Evolutionary conservation across 345 rosid genomes (phyloP), one percentile per base, ranked within the genome.

Genomic region (Gossypium longicalyx): DNA sequence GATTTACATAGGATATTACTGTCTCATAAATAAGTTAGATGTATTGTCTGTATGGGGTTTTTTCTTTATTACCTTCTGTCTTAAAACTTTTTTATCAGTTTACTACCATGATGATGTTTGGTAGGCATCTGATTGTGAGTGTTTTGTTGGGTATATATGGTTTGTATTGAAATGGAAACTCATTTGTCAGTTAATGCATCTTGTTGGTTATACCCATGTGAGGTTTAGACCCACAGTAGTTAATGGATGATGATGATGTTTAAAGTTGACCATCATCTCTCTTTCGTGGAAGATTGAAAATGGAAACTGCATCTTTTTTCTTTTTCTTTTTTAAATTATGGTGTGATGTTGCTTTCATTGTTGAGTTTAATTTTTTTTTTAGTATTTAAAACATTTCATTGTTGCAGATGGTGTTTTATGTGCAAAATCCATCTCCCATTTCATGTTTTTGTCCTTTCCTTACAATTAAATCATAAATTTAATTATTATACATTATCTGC

Each of bases 11-110:
- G 54, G 22, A 64, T 73, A 53, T 52, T 79, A 78, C 77, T 86
- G 84, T 82, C 49, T 62, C 27, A 83, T 80, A 82, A 82, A 83
- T 76, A 82, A 81, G 58, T 74, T 77, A 66, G 81, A 47, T 78
- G 56, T 54, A 7, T 54, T 29, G 25, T 13, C 45, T 23, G 12
- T 53, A 25, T 8, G 51, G 12, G 44, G 44, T 22, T 19, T 11
- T 19, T 34, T 34, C 41, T 34, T 34, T 5, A 34, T 34, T 34
- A 34, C 34, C 15, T 41, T 27, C n/a, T 19, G 4, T 54, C 38
- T 38, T 11, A 9, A 0, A 56, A 52, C n/a, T 34, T 7, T 56
- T 41, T 29, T 41, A 41, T 71, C 51, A 9, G 45, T 34, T 57
- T 11, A 41, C 54, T 17, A 19, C 76, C 68, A 27, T 74, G 11